phyloP scores from a whole-genome alignment of 1,284 basidiomycete genomes.

The Retiboletus fuscus region DNA sequence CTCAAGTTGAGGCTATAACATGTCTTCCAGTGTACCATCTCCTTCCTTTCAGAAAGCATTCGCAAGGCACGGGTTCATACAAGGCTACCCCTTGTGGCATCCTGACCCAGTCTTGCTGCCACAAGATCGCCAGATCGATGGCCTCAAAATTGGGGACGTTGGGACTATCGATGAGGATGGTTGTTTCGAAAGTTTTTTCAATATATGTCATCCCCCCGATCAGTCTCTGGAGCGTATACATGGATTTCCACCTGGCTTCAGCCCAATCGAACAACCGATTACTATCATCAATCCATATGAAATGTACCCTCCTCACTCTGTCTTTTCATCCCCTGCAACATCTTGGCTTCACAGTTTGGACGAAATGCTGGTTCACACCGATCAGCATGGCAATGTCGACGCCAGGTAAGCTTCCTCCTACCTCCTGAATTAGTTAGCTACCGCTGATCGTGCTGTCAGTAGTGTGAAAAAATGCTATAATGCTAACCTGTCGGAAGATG shows the following conservation, averaged over 20 bases:
- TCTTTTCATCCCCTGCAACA: not conserved
- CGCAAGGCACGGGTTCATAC: too few species aligned
- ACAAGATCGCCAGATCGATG: not conserved
- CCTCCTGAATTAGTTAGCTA: not conserved
- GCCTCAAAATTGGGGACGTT: not conserved
- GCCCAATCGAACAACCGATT: not conserved
- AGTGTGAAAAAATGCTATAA: not conserved
- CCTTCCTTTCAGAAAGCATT: too few species aligned
- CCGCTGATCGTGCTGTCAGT: not conserved
- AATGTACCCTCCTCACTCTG: not conserved
- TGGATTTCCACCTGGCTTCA: not conserved
- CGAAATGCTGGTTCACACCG: not conserved
- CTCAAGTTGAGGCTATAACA: too few species aligned
- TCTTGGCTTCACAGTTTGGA: not conserved
- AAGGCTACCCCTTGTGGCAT: too few species aligned
- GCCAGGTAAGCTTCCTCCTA: not conserved
- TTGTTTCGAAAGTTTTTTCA: not conserved
- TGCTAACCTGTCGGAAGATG: not conserved
- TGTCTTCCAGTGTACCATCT: too few species aligned
- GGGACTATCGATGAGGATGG: not conserved
- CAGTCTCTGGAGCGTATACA: not conserved
- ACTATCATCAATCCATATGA: not conserved
- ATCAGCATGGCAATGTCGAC: not conserved
- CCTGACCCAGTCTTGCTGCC: not conserved
- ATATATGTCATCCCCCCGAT: not conserved